These are phyloP conservation scores for Jaapia argillacea DNA, from an alignment of 768 basidiomycete species.

Conservation along the genomic window DNA sequence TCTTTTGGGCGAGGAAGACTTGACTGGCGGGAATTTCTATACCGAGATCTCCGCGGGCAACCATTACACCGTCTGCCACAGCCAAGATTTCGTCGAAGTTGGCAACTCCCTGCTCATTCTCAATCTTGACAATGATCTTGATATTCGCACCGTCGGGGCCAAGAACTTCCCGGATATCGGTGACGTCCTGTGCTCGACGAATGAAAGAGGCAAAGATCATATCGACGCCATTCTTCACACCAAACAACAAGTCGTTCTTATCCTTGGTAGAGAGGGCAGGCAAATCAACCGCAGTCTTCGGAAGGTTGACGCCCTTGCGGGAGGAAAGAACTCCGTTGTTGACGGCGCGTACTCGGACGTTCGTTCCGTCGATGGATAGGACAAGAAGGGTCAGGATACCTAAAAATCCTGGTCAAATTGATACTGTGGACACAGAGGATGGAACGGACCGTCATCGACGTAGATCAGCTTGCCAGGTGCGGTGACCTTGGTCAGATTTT, in stretches of 20 bases:
- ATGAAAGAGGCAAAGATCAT: slow-evolving; percentile 99
- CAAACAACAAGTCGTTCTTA: slow-evolving; percentile 89
- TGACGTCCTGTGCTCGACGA: slow-evolving; percentile 89
- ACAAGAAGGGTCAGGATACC: slow-evolving; percentile 91
- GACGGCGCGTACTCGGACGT: slow-evolving; percentile 74
- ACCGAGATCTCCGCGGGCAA: slow-evolving; percentile 97
- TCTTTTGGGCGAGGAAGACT: slow-evolving; percentile 99
- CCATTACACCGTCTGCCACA: slow-evolving; percentile 98
- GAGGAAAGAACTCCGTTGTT: slow-evolving; percentile 93
- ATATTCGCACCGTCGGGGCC: slow-evolving; percentile 92
- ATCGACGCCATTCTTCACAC: slow-evolving; percentile 96
- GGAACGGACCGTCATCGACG: slow-evolving; percentile 77
- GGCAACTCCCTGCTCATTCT: slow-evolving; percentile 97
- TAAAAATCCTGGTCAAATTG: slow-evolving; percentile 12
- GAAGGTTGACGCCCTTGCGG: slow-evolving; percentile 98
- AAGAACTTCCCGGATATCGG: slow-evolving; percentile 86
- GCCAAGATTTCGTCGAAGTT: slow-evolving; percentile 98
- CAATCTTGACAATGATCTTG: slow-evolving; percentile 99
- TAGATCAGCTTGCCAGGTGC: slow-evolving; percentile 96
- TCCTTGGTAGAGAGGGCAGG: slow-evolving; percentile 98
- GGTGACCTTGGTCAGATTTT: slow-evolving; percentile 91
- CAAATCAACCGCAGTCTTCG: slow-evolving; percentile 95
- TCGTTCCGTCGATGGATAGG: slow-evolving; percentile 73
- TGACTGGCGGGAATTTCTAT: slow-evolving; percentile 99
- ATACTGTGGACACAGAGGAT: background rate